Conservation (phyloP, 202 grass and related monocot genomes). For the Cymbopogon flexuosus region DNA sequence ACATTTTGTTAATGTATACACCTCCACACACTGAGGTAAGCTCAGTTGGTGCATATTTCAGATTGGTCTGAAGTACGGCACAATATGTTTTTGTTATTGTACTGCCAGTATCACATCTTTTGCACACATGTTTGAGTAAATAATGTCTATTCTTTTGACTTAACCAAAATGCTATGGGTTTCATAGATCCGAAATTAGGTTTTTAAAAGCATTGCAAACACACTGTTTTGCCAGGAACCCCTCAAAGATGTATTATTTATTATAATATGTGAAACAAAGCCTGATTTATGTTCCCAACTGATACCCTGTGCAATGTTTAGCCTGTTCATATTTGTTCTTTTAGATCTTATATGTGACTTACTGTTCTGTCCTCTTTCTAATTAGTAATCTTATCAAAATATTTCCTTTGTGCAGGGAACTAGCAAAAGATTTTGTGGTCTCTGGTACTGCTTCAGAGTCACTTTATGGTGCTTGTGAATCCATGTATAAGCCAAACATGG, state of each 20-base stretch:
- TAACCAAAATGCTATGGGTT: not conserved
- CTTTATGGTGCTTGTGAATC: constrained; percentile 88
- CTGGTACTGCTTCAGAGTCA: constrained; percentile 67
- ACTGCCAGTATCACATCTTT: not conserved
- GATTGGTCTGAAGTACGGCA: not conserved
- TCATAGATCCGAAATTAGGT: not conserved
- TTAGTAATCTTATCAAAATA: constrained; percentile 16
- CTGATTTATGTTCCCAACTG: not conserved
- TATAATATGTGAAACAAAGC: not conserved
- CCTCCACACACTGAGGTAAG: not conserved
- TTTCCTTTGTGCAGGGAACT: constrained; percentile 60
- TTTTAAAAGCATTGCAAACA: not conserved
- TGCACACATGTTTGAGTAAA: not conserved
- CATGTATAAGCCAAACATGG: constrained; percentile 94
- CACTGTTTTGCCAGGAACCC: not conserved
- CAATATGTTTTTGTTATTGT: too few relatives aligned
- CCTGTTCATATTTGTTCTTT: not conserved
- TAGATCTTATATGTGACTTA: not conserved
- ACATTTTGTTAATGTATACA: not conserved
- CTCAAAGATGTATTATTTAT: not conserved
- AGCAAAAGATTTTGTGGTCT: constrained; percentile 88
- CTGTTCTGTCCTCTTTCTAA: not conserved
- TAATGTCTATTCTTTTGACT: not conserved
- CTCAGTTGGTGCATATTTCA: not conserved
- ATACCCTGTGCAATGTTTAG: not conserved